phyloP scores from a whole-genome alignment of 116 monocot genomes.

The Papilionanthe hybrid region DNA sequence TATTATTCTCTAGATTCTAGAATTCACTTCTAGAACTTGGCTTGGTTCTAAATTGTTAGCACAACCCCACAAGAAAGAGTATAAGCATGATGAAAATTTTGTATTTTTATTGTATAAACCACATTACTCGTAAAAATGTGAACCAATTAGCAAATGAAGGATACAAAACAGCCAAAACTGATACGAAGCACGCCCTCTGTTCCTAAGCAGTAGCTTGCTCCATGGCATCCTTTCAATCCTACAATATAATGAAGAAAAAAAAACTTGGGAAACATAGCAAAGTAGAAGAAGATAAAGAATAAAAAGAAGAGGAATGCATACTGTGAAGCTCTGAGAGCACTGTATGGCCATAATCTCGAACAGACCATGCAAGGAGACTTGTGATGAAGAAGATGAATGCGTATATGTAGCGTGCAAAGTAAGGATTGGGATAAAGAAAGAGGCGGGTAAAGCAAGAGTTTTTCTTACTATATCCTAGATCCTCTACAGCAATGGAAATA shows the following conservation, averaged over 20 bases:
- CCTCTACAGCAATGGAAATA: constrained; percentile 33
- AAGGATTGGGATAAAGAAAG: constrained; percentile 63
- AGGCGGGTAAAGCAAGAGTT: constrained; percentile 43
- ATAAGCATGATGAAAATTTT: too few relatives aligned
- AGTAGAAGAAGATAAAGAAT: neutral
- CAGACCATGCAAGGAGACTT: constrained; percentile 77
- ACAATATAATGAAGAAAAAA: neutral
- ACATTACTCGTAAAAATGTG: too few relatives aligned
- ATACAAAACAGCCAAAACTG: constrained; percentile 91
- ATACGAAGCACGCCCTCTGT: constrained; percentile 84
- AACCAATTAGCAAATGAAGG: constrained; percentile 26
- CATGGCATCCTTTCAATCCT: constrained; percentile 75
- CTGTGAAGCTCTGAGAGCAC: constrained; percentile 65
- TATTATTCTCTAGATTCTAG: too few relatives aligned
- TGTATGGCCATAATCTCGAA: constrained; percentile 67
- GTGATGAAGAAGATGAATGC: constrained; percentile 72
- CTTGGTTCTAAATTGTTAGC: too few relatives aligned
- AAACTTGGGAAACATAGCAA: neutral
- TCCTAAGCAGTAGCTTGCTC: constrained; percentile 70
- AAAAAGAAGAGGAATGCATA: constrained; percentile 16
- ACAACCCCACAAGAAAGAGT: too few relatives aligned
- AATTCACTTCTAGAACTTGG: too few relatives aligned
- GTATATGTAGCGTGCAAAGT: constrained; percentile 58
- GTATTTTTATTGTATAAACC: too few relatives aligned
- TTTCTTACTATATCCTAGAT: constrained; percentile 16